phyloP scores from a whole-genome alignment of 345 rosid species.

The Iberis pinnata region DNA sequence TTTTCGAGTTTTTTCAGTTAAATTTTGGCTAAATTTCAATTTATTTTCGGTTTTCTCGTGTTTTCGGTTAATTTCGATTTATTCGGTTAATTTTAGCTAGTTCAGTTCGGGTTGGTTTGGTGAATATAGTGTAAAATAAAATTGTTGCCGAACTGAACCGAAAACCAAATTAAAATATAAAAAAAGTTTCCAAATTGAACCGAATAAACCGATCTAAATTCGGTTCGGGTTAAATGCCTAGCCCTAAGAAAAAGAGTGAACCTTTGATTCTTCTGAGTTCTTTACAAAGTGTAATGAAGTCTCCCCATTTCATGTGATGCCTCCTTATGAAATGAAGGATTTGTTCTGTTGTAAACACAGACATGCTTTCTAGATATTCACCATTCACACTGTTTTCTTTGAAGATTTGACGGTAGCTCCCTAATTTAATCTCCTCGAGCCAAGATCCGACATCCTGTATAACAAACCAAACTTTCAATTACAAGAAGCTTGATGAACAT shows the following conservation, averaged over 20 bases:
- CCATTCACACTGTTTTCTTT: slow-evolving; percentile 91
- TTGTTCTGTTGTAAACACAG: slow-evolving; percentile 96
- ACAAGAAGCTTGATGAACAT: not conserved
- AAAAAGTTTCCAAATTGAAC: too few species aligned
- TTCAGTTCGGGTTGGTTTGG: too few species aligned
- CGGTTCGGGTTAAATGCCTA: too few species aligned
- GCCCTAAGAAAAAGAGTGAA: slow-evolving; percentile 24
- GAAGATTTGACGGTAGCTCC: slow-evolving; percentile 81
- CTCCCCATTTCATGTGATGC: slow-evolving; percentile 99
- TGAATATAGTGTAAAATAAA: too few species aligned
- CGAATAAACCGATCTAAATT: too few species aligned
- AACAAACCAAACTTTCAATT: not conserved
- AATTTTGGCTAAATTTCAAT: too few species aligned
- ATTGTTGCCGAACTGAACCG: too few species aligned
- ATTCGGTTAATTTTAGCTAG: too few species aligned
- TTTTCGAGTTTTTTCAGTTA: too few species aligned
- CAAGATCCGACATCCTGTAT: slow-evolving; percentile 89
- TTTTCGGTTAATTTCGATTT: too few species aligned
- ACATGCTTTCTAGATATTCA: slow-evolving; percentile 94
- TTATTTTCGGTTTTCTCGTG: too few species aligned
- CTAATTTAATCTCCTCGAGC: slow-evolving; percentile 90
- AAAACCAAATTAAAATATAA: too few species aligned
- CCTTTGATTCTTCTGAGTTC: slow-evolving; percentile 97
- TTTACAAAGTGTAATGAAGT: slow-evolving; percentile 94
- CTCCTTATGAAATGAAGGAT: slow-evolving; percentile 94